Base-by-base conservation (phyloP, 352 stramenopile genomes). In the Globisporangium acanthophoron region DNA sequence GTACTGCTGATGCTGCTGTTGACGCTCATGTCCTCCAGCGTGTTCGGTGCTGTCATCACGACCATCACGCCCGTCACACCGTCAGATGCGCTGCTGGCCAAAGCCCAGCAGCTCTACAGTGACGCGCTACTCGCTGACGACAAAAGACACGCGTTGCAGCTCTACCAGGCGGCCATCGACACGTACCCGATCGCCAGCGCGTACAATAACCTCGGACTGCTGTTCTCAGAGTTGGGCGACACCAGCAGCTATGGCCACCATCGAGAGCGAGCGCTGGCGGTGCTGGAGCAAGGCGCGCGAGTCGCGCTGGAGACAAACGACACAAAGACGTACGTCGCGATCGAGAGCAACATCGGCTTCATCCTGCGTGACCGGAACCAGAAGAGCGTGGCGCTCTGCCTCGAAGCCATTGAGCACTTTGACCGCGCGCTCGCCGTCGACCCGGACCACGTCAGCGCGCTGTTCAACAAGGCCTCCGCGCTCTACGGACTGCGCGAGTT, bases 131-230 rank as follows among this genome's bases (percentile, higher is more conserved):
- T 46, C 39, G 49, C 60, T 12, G 8, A 29, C 35, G 57, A 27
- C 60, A 72, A 63, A 31, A 56, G 21, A 4, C 35, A 47, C 0
- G 71, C 69, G 3, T 57, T 85, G 20, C 20, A 64, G n/a, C 55
- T 80, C 15, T 83, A 85, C 40, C 67, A 69, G 44, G 53, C 67
- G 12, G 73, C 76, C 11, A 89, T 93, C 44, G 56, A 70, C 5
- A 56, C 40, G 35, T 88, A 83, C 60, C 66, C 72, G 35, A 64
- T 90, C 24, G 66, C 74, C 5, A 67, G 61, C 5, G 73, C 84
- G n/a, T 88, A 87, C 65, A 93, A 94, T 60, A 94, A 95, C 65
- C 55, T 95, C 9, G 86, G 69, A 0, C 83, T 90, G 65, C 54
- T 92, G 24, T 31, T 89, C 8, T 71, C 67, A 18, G 55, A 77